phyloP scores from a whole-genome alignment of 495 filamentous ascomycete genomes.

The Clohesyomyces aquaticus region DNA sequence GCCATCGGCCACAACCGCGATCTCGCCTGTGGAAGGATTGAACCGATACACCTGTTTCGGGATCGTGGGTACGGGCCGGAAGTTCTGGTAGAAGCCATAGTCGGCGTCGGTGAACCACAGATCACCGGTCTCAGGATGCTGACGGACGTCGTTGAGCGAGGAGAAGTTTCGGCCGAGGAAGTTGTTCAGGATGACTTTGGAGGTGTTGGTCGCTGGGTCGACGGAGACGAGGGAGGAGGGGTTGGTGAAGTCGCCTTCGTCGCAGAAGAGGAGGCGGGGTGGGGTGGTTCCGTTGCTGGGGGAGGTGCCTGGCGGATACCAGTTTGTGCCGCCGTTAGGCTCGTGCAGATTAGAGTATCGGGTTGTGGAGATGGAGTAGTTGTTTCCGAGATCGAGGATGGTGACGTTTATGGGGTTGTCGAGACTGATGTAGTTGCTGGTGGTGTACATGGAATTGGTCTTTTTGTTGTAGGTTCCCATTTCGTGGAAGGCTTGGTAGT shows the following conservation, averaged over 20 bases:
- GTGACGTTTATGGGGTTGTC: slow-evolving; percentile 46
- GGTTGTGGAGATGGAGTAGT: slow-evolving; percentile 46
- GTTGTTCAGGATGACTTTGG: slow-evolving; percentile 39
- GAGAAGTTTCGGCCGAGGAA: slow-evolving; percentile 44
- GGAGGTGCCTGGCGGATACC: slow-evolving; percentile 34
- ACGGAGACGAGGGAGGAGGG: slow-evolving; percentile 38
- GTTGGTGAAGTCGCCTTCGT: slow-evolving; percentile 42
- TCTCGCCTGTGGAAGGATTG: slow-evolving; percentile 52
- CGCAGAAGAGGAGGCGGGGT: slow-evolving; percentile 43
- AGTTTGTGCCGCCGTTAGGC: slow-evolving; percentile 45
- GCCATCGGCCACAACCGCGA: slow-evolving; percentile 53
- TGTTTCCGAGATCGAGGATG: slow-evolving; percentile 41
- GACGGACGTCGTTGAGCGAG: slow-evolving; percentile 43
- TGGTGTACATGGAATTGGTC: slow-evolving; percentile 61
- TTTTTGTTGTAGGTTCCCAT: slow-evolving; percentile 59
- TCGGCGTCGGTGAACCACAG: slow-evolving; percentile 63
- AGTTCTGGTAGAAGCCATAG: slow-evolving; percentile 53
- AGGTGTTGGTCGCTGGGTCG: slow-evolving; percentile 41
- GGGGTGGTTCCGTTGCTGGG: slow-evolving; percentile 34
- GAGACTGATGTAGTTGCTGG: slow-evolving; percentile 54
- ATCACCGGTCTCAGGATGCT: slow-evolving; percentile 50
- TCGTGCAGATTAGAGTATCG: slow-evolving; percentile 42
- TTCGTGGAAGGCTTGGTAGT: slow-evolving; percentile 58
- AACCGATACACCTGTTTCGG: slow-evolving; percentile 59
- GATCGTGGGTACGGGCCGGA: slow-evolving; percentile 53